Percentiles rank a stretch among this genome's conserved stretches.
Conservation (phyloP, 495 filamentous ascomycete species). For the Cryomyces minteri region DNA sequence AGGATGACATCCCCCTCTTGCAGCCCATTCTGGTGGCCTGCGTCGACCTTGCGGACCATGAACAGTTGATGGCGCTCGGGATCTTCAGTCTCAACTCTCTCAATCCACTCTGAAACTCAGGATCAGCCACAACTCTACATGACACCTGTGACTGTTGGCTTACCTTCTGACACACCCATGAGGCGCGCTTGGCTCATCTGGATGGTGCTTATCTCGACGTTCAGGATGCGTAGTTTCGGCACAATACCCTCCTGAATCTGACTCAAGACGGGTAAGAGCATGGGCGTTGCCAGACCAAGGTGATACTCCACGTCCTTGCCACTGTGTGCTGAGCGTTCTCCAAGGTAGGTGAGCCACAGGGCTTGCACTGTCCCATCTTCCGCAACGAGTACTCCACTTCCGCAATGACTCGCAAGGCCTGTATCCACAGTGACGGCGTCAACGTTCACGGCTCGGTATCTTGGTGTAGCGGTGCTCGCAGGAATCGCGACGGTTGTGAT, state of each 20-base stretch:
- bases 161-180: conserved; percentile 76
- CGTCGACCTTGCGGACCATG: conserved; percentile 90
- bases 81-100: conserved; percentile 69
- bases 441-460: conserved; percentile 89
- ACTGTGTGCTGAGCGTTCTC: conserved; percentile 59
- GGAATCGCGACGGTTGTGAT: conserved; percentile 96
- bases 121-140: background rate
- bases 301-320: conserved; percentile 94
- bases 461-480: conserved; percentile 73
- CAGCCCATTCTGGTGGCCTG: conserved; percentile 42
- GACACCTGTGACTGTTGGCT: background rate
- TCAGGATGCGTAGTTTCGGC: conserved; percentile 73
- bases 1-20: conserved; percentile 88
- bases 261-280: conserved; percentile 63
- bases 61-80: conserved; percentile 89
- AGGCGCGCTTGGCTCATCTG: conserved; percentile 96
- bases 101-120: conserved; percentile 51
- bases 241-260: conserved; percentile 64
- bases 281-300: conserved; percentile 78
- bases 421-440: conserved; percentile 98
- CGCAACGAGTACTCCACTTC: conserved; percentile 79
- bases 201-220: conserved; percentile 84
- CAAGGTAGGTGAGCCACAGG: conserved; percentile 90
- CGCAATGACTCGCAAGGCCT: conserved; percentile 72
- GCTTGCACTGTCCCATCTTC: conserved; percentile 87